A percentile compares a stretch with the other conserved stretches of the same genome.
Evolutionary conservation across 805 yeast genomes (phyloP).

Genomic region (Saccharomycopsis oosterbeekiorum): DNA sequence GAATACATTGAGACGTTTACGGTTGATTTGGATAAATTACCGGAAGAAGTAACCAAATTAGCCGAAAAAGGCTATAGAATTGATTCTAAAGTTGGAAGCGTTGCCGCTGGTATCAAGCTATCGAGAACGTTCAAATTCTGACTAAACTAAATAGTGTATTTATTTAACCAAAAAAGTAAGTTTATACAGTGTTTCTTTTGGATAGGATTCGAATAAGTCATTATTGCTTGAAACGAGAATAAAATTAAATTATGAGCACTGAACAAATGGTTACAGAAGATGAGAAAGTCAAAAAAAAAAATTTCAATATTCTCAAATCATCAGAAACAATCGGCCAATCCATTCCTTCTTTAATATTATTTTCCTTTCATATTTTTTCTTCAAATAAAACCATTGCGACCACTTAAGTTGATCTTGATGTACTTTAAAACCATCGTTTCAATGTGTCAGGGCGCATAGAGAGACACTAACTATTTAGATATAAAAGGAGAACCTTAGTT

Average conservation of each 20-base stretch:
- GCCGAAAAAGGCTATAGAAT: constrained; percentile 59
- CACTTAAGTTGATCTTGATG: constrained; percentile 16
- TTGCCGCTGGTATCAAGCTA: constrained; percentile 69
- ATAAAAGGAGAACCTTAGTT: background rate
- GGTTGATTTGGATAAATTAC: constrained; percentile 52
- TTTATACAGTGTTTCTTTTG: no score
- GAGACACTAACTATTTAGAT: background rate
- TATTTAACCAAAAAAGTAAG: background rate
- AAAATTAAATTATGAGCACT: background rate
- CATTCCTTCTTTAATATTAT: background rate
- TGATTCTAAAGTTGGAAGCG: constrained; percentile 81
- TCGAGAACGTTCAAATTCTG: constrained; percentile 28
- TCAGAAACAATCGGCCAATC: background rate
- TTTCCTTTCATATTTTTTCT: background rate
- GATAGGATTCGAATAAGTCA: no score
- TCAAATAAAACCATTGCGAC: constrained; percentile 2
- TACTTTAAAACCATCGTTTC: constrained; percentile 6
- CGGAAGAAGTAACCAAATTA: constrained; percentile 42
- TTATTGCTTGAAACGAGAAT: no score
- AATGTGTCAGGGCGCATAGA: constrained; percentile 18
- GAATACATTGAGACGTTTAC: constrained; percentile 89
- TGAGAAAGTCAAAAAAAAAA: background rate
- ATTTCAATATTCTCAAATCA: background rate
- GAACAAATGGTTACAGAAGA: background rate
- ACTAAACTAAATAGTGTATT: background rate